A percentile compares a stretch with the other conserved stretches of the same genome.
phyloP scores from a whole-genome alignment of 2,329 filamentous ascomycete genomes.

The Neoscytalidium dimidiatum region DNA sequence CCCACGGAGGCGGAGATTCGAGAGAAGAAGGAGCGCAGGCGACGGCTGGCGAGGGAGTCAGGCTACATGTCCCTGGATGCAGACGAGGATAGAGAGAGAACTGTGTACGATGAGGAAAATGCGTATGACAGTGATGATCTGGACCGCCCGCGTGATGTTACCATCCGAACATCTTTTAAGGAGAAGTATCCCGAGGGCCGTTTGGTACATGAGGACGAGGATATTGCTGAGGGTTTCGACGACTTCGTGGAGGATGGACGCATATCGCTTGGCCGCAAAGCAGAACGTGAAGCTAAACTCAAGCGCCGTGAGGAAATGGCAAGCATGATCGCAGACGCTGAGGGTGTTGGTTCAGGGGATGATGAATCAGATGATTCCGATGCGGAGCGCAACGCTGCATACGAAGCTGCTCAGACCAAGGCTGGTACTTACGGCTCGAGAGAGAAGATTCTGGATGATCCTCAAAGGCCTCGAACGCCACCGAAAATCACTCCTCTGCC shows the following conservation, averaged over 20 bases:
- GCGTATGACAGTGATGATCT: conserved; percentile 42
- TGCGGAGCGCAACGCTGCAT: conserved; percentile 69
- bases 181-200: conserved; percentile 69
- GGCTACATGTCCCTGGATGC: conserved; percentile 64
- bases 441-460: conserved; percentile 39
- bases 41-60: conserved; percentile 71
- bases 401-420: conserved; percentile 82
- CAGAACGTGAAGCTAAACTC: conserved; percentile 69
- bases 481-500: conserved; percentile 79
- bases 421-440: conserved; percentile 74
- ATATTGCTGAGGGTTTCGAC: conserved; percentile 91
- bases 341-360: conserved; percentile 67
- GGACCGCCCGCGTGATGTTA: conserved; percentile 37
- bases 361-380: conserved; percentile 68
- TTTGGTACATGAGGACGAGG: conserved; percentile 82
- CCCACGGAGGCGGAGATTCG: conserved; percentile 82
- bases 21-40: conserved; percentile 86
- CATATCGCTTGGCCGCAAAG: conserved; percentile 75
- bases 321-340: conserved; percentile 77
- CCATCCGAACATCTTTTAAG: conserved; percentile 35
- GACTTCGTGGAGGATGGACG: conserved; percentile 85
- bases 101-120: conserved; percentile 33
- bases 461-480: conserved; percentile 58
- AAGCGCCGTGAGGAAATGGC: conserved; percentile 77
- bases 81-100: conserved; percentile 51